phyloP scores from a whole-genome alignment of 331 rosid species.

The Prunus yedoensis region DNA sequence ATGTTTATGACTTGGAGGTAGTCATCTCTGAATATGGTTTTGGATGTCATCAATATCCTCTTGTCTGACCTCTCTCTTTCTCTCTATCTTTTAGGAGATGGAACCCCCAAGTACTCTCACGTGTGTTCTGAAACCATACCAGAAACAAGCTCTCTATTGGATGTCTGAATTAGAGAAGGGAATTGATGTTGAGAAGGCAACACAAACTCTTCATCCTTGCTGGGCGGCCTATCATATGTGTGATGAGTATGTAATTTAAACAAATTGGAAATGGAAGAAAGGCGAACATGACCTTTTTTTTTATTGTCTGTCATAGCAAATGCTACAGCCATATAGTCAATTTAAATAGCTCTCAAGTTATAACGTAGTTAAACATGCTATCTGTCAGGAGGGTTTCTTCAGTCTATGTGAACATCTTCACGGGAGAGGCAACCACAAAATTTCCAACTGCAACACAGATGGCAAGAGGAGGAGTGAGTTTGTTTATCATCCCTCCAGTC shows the following conservation, averaged over 20 bases:
- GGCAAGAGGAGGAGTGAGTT: constrained; percentile 96
- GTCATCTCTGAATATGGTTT: neutral
- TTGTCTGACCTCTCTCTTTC: neutral
- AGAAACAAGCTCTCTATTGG: constrained; percentile 87
- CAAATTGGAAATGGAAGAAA: constrained; percentile 2
- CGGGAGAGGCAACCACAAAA: constrained; percentile 66
- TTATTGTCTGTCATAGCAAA: neutral
- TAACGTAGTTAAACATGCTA: constrained; percentile 6
- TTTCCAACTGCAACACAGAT: constrained; percentile 68
- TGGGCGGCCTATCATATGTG: constrained; percentile 78
- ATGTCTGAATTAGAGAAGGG: constrained; percentile 81
- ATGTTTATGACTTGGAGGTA: constrained; percentile 74
- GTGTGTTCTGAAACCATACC: constrained; percentile 75
- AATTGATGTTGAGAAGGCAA: constrained; percentile 48
- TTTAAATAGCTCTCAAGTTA: neutral
- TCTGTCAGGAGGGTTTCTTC: constrained; percentile 54
- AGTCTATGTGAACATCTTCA: constrained; percentile 68
- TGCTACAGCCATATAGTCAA: neutral
- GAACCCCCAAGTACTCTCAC: constrained; percentile 54
- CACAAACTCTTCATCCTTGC: constrained; percentile 75
- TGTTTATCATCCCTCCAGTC: constrained; percentile 12
- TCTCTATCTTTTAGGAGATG: constrained; percentile 55
- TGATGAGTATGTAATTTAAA: constrained; percentile 54
- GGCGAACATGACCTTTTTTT: neutral
- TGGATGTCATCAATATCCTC: neutral